These are phyloP conservation scores for Hypoxylon trugodes DNA, from an alignment of 495 filamentous ascomycete genomes.

Conservation along the genomic window DNA sequence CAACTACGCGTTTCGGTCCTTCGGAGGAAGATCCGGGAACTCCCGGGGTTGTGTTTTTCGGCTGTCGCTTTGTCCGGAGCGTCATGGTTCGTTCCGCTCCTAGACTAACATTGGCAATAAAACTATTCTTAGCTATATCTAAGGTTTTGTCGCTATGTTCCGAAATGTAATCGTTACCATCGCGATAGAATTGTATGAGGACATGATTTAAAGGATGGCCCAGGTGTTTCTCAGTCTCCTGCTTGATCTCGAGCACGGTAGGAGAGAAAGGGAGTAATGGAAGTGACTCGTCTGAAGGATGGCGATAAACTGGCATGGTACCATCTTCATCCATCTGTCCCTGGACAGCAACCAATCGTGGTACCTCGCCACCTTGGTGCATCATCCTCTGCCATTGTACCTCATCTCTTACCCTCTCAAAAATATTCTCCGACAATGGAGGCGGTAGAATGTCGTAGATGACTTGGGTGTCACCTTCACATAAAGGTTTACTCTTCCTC, in stretches of 20 bases:
- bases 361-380: slow-evolving; percentile 90
- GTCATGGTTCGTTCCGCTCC: slow-evolving; percentile 92
- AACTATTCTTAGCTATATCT: slow-evolving; percentile 82
- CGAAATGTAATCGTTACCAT: slow-evolving; percentile 91
- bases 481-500: slow-evolving; percentile 46
- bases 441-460: slow-evolving; percentile 70
- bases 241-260: slow-evolving; percentile 72
- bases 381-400: slow-evolving; percentile 92
- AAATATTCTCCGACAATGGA: slow-evolving; percentile 64
- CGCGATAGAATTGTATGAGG: slow-evolving; percentile 91
- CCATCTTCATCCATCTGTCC: slow-evolving; percentile 76
- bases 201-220: slow-evolving; percentile 91
- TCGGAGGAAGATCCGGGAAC: background rate
- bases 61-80: slow-evolving; percentile 79
- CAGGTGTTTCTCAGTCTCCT: slow-evolving; percentile 70
- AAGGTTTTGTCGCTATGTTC: slow-evolving; percentile 98
- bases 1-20: slow-evolving; percentile 45
- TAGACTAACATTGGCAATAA: slow-evolving; percentile 90
- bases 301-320: slow-evolving; percentile 88
- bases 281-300: slow-evolving; percentile 90
- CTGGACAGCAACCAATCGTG: slow-evolving; percentile 91
- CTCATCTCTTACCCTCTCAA: slow-evolving; percentile 75
- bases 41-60: slow-evolving; percentile 39
- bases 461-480: slow-evolving; percentile 84
- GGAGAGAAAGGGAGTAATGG: slow-evolving; percentile 78